Base-by-base conservation (phyloP, 1,284 basidiomycete species). In the Boletellus deceptivus region DNA sequence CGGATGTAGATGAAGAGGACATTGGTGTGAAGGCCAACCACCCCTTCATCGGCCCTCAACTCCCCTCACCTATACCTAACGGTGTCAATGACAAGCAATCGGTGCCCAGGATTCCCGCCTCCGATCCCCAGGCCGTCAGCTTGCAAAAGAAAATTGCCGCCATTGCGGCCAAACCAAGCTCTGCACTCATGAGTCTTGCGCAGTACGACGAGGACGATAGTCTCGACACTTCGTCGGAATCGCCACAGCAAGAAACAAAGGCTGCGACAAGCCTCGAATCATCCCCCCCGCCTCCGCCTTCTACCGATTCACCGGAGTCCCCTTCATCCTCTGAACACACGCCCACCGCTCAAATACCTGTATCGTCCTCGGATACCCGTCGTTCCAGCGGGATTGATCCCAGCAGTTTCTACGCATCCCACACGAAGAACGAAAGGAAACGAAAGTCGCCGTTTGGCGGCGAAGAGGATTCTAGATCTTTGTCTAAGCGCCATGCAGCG, bases 71-170 rank as follows among this genome's bases (percentile, higher is more conserved):
- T 38, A 58, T 62, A n/a, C 38, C 62, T 10, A 48, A 55, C 51
- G 61, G 56, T 24, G 31, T 42, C 11, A 42, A 29, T 20, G 55
- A 60, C 14, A 49, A 50, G 24, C 49, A 41, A 33, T 17, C 49
- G 20, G 8, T 34, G n/a, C 24, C 51, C 3, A 46, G 52, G 29
- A 31, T 50, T 16, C 25, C 55, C 20, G 45, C 39, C 3, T 53
- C 59, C 7, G 84, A 89, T 59, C 86, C 84, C 13, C 84, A 86
- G 63, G 82, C 85, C 6, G 70, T 72, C 33, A 60, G 69, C 18
- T 61, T 89, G 46, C 83, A 83, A 66, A 75, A 73, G 61, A 87
- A 82, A 68, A 89, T 89, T 40, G 72, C 76, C n/a, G 76, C 76
- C 22, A 63, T 69, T 20, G 64, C 65, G 31, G 63, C 61, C 46